Evolutionary conservation across 305 asterid species (phyloP).

Genomic region (Fraxinus ornus): DNA sequence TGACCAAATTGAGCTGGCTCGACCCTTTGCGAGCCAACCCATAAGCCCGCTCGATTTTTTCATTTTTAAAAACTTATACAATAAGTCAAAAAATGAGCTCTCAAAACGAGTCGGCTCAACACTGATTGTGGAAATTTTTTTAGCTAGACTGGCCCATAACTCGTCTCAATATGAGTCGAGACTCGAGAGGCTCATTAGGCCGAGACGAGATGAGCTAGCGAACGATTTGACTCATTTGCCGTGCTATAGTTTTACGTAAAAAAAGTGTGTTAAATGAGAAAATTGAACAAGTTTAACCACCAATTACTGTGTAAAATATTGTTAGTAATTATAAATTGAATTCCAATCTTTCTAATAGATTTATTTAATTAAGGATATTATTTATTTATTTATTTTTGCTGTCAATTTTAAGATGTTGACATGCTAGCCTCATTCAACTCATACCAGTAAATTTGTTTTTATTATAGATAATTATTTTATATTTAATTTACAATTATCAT

Average conservation of each 20-base stretch:
- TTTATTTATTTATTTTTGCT: neutral
- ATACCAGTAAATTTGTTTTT: slow-evolving; percentile 21
- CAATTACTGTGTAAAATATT: neutral
- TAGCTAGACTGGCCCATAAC: neutral
- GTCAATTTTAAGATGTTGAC: slow-evolving; percentile 40
- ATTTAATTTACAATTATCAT: slow-evolving; percentile 28
- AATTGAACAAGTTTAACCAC: neutral
- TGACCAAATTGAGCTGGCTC: neutral
- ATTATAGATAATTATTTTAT: neutral
- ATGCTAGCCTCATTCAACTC: slow-evolving; percentile 47
- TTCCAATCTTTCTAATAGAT: neutral
- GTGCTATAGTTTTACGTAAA: neutral
- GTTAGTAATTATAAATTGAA: neutral
- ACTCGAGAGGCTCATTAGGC: neutral
- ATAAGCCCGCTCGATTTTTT: neutral
- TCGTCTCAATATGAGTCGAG: neutral
- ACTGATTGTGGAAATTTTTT: too few species aligned
- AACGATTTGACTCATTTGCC: neutral
- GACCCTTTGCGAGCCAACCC: neutral
- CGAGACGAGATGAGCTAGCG: too few species aligned
- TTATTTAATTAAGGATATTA: neutral
- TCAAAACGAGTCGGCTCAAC: neutral
- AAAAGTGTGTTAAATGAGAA: neutral
- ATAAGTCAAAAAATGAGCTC: neutral
- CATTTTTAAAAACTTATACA: too few species aligned